Base-by-base conservation (phyloP, 108 stramenopile genomes). In the Nitzschia putrida region DNA sequence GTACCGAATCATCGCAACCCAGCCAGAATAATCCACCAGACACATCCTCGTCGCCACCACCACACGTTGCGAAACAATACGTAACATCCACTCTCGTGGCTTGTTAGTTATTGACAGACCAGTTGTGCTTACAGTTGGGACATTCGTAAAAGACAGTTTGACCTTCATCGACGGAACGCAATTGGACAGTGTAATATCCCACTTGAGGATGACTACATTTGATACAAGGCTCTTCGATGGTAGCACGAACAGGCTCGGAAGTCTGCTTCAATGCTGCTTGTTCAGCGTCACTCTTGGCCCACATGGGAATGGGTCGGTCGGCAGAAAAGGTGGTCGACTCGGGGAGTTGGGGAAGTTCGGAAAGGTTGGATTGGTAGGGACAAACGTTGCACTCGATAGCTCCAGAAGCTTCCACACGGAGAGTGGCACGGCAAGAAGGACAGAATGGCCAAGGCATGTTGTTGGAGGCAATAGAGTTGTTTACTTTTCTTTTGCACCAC, bases 91-190 rank as follows among this genome's bases (percentile, higher is more conserved):
- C 4, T 4, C 29, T 34, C 4, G 29, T 34, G 29, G 4, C 1
- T 34, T 34, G 2, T 64, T 91, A 96, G 61, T 96, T 96, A 76
- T 97, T 97, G 57, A 91, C 76, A 2, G 91, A 93, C 87, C 89
- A 97, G 12, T 90, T 95, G 67, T 95, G 85, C 23, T 83, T 80
- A 75, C 97, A 98, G 10, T 82, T 78, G 0, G 94, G 95, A 66
- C 99, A 99, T 75, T 98, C 97, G 72, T 98, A 99, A 79, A 99
- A 99, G 5, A 98, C 97, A 12, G 99, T 99, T 73, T 97, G 97
- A 8, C 98, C 98, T 71, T 99, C 98, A 86, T 99, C 98, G 26
- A 97, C 98, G 29, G 91, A 93, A 43, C 98, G 80, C 78, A 99
- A 74, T 77, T 99, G 99, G 63, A 98, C 96, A 14, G 98, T 99